Conservation (phyloP, 2,329 filamentous ascomycete genomes). For the Cercospora citrullina region DNA sequence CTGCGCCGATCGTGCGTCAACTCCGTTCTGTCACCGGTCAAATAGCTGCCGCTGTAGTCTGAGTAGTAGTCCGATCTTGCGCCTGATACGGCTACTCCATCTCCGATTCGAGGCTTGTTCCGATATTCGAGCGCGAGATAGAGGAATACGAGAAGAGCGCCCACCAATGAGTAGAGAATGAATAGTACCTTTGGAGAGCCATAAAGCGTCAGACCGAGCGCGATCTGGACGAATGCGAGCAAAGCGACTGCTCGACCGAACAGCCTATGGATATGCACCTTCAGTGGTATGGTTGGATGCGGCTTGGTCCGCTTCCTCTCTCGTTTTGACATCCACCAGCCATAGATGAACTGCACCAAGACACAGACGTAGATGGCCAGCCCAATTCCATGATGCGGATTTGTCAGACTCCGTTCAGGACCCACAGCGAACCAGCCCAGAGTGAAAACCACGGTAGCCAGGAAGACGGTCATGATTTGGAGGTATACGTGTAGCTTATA, state of each 20-base stretch:
- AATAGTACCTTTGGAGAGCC: slow-evolving; percentile 85
- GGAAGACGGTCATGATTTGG: slow-evolving; percentile 66
- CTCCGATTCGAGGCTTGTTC: slow-evolving; percentile 48
- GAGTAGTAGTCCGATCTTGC: slow-evolving; percentile 33
- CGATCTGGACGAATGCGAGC: slow-evolving; percentile 81
- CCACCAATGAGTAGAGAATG: slow-evolving; percentile 79
- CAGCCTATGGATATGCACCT: slow-evolving; percentile 74
- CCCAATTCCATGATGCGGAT: slow-evolving; percentile 83
- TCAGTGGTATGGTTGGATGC: slow-evolving; percentile 57
- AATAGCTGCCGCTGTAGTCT: slow-evolving; percentile 33
- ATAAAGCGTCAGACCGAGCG: slow-evolving; percentile 86
- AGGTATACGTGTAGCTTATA: slow-evolving; percentile 72
- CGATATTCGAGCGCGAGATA: slow-evolving; percentile 75
- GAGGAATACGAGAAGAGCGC: slow-evolving; percentile 66
- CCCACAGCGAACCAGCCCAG: slow-evolving; percentile 79
- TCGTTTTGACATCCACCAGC: slow-evolving; percentile 62
- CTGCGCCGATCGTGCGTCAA: slow-evolving; percentile 48
- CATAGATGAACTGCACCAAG: slow-evolving; percentile 68
- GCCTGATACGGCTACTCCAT: slow-evolving; percentile 20
- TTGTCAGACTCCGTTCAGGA: slow-evolving; percentile 67
- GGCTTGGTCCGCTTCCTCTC: slow-evolving; percentile 48
- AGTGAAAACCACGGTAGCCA: slow-evolving; percentile 71
- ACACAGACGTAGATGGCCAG: slow-evolving; percentile 75
- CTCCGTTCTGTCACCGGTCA: slow-evolving; percentile 57
- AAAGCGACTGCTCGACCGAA: slow-evolving; percentile 74